Evolutionary conservation across 176 grass and related monocot genomes (phyloP), one percentile per base, ranked within the genome.

Genomic region (Chrysopogon serrulatus): DNA sequence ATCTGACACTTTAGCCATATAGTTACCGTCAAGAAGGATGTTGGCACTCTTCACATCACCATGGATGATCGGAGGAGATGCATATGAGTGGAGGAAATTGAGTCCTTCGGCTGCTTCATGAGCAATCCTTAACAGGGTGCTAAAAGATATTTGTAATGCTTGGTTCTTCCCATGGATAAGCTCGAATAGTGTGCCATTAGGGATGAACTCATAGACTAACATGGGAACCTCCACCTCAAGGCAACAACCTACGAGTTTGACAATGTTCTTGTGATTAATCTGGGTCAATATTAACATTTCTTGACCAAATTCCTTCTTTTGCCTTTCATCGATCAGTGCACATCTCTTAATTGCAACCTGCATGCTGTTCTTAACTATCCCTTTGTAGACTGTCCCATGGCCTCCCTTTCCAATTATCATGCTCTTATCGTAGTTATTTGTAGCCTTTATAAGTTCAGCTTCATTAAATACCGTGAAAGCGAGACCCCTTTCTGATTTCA

Each of bases 401-500:
- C 90, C 87, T 66, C 90, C 90, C 30, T 83, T 72, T 5, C 86
- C 86, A 24, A 92, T 36, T 36, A 92, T 40, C 47, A 27, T 77
- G 3, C 61, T 73, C 44, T 24, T 92, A 10, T 92, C 90, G 2
- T 83, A 92, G 43, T 92, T 79, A 41, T 89, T 27, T 35, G 86
- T 92, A 19, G 86, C 90, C 4, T 80, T 36, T 26, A 57, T 53
- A 15, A 89, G 67, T 66, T 85, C 86, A 14, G 51, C 82, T 71
- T 88, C 73, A 3, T 32, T 57, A 57, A 78, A 88, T 10, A 91
- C 70, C 15, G n/a, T 89, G 31, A 89, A 85, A 16, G 47, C 28
- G 70, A 74, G 57, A 23, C 87, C 87, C 17, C 26, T 77, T 5
- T 81, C 24, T 37, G 71, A 77, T n/a, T 14, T 85, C 86, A 88